These are phyloP conservation scores for Wickerhamia fluorescens DNA, from an alignment of 805 yeast genomes.

Conservation along the genomic window DNA sequence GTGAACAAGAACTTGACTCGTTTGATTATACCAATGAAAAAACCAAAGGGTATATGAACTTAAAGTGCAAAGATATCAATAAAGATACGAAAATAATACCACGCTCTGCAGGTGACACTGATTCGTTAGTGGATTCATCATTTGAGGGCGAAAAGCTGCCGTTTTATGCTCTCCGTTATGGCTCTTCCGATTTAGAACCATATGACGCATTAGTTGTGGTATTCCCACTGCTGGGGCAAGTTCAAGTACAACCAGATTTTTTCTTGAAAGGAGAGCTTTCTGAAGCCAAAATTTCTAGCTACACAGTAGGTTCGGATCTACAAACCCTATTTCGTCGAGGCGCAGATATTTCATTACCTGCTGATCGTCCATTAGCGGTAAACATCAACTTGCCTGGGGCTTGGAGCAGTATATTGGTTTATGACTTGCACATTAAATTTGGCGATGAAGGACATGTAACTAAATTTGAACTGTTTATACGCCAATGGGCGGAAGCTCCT, in stretches of 20 bases:
- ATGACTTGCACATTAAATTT: conserved; percentile 24
- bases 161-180: conserved; percentile 41
- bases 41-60: conserved; percentile 26
- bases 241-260: conserved; percentile 12
- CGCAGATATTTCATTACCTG: conserved; percentile 35
- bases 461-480: conserved; percentile 52
- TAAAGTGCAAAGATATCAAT: conserved; percentile 42
- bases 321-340: conserved; percentile 33
- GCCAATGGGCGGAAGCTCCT: conserved; percentile 61
- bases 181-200: conserved; percentile 27
- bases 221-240: too few species aligned
- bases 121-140: conserved; percentile 45
- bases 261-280: conserved; percentile 34
- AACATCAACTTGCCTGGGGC: conserved; percentile 48
- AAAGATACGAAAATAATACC: conserved; percentile 41
- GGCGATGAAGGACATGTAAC: conserved; percentile 5
- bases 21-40: conserved; percentile 32
- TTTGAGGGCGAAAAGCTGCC: conserved; percentile 44
- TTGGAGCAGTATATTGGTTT: conserved; percentile 58
- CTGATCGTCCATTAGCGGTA: conserved; percentile 36
- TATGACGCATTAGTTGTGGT: conserved; percentile 49
- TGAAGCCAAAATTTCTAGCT: conserved; percentile 7
- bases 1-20: conserved; percentile 6
- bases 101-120: conserved; percentile 32
- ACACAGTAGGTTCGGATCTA: conserved; percentile 20